Conservation (phyloP, 1,284 basidiomycete genomes). For the Waitea zeae region DNA sequence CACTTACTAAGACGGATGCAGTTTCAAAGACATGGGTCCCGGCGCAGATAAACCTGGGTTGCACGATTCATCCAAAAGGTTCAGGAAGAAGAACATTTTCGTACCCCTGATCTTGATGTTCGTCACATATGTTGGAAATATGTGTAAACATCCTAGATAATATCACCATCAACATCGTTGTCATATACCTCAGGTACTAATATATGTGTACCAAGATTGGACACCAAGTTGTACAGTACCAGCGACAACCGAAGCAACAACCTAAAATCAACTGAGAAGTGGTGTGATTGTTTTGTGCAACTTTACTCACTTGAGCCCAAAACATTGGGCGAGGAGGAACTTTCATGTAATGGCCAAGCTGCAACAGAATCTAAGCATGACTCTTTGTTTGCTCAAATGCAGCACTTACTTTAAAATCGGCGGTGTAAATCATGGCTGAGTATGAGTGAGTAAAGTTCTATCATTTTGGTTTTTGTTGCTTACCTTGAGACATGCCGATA, state of each 20-base stretch:
- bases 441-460: background rate
- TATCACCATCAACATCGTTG: background rate
- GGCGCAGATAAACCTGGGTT: constrained; percentile 23
- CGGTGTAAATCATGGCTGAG: constrained; percentile 25
- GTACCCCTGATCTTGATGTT: constrained; percentile 24
- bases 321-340: constrained; percentile 40
- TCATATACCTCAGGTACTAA: background rate
- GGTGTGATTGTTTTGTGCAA: constrained; percentile 10
- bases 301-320: constrained; percentile 17
- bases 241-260: constrained; percentile 44
- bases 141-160: constrained; percentile 38
- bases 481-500: constrained; percentile 23
- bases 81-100: constrained; percentile 4
- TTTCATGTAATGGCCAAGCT: constrained; percentile 63
- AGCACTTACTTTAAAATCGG: constrained; percentile 48
- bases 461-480: constrained; percentile 5
- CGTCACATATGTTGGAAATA: constrained; percentile 30
- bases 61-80: background rate
- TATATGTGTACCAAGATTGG: constrained; percentile 27
- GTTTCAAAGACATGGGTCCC: constrained; percentile 18
- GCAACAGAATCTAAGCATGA: no score
- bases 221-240: constrained; percentile 47
- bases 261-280: constrained; percentile 18
- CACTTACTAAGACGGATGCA: constrained; percentile 13
- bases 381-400: no score